Evolutionary conservation across 1,284 basidiomycete species (phyloP).

Genomic region (Sporisorium graminicola): DNA sequence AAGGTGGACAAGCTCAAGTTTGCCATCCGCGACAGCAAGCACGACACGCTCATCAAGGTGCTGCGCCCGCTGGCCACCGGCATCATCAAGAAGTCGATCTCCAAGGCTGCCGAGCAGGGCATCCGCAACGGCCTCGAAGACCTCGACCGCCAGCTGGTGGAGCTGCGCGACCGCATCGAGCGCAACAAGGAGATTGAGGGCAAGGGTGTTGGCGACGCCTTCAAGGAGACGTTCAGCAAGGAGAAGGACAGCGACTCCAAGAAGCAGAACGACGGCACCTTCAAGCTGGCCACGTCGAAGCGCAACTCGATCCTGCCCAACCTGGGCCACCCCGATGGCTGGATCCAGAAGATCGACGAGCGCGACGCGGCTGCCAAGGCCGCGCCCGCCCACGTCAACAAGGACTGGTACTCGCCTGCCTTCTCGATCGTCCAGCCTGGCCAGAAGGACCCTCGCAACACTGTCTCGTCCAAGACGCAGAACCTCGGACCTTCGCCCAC

Average conservation of each 20-base stretch:
- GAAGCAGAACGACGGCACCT: slow-evolving; percentile 60
- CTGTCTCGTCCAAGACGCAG: slow-evolving; percentile 40
- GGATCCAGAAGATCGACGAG: slow-evolving; percentile 78
- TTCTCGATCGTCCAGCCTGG: slow-evolving; percentile 69
- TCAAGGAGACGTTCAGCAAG: slow-evolving; percentile 77
- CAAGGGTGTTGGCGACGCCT: slow-evolving; percentile 69
- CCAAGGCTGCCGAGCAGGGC: slow-evolving; percentile 82
- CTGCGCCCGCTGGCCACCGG: slow-evolving; percentile 71
- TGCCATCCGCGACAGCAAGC: slow-evolving; percentile 89
- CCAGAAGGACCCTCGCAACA: slow-evolving; percentile 54
- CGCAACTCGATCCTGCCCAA: slow-evolving; percentile 70
- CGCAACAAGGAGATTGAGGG: slow-evolving; percentile 53
- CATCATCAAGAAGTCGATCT: slow-evolving; percentile 89
- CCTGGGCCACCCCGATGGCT: slow-evolving; percentile 78
- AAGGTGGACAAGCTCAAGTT: slow-evolving; percentile 89
- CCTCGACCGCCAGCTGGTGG: slow-evolving; percentile 86
- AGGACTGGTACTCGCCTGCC: slow-evolving; percentile 80
- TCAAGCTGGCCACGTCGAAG: slow-evolving; percentile 65
- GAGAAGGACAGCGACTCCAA: slow-evolving; percentile 65
- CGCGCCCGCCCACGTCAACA: slow-evolving; percentile 67
- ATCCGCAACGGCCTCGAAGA: slow-evolving; percentile 86
- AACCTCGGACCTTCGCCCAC: slow-evolving; percentile 48
- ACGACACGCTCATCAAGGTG: slow-evolving; percentile 89
- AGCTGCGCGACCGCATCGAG: slow-evolving; percentile 80
- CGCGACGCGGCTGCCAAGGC: slow-evolving; percentile 73